Evolutionary conservation across 2,329 filamentous ascomycete genomes (phyloP).

Genomic region (Samsoniella hepiali): DNA sequence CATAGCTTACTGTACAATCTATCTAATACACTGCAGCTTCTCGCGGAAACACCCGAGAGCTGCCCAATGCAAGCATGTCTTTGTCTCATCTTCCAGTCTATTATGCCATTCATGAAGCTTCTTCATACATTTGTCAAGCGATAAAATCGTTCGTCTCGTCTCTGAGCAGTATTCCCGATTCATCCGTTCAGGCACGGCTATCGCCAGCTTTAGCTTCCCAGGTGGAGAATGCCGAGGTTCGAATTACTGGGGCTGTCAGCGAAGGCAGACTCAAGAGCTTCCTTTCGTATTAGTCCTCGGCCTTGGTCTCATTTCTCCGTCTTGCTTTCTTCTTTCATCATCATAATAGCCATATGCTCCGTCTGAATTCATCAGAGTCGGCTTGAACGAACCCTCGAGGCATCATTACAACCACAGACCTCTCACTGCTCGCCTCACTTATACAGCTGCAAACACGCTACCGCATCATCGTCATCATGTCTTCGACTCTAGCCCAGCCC

Average conservation of each 20-base stretch:
- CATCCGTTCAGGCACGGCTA: not conserved
- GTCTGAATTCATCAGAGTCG: too few relatives aligned
- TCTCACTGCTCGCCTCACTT: not conserved
- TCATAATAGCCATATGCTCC: too few relatives aligned
- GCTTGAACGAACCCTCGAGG: not conserved
- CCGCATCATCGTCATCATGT: not conserved
- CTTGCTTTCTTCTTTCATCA: too few relatives aligned
- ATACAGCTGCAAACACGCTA: not conserved
- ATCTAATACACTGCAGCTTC: slow-evolving; percentile 14
- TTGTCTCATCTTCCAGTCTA: not conserved
- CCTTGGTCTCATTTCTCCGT: not conserved
- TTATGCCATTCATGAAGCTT: too few relatives aligned
- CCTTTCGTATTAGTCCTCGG: not conserved
- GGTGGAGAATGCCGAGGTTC: not conserved
- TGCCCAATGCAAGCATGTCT: slow-evolving; percentile 6
- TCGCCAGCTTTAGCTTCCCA: not conserved
- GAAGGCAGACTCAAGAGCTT: not conserved
- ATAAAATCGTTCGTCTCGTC: not conserved
- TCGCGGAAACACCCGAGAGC: not conserved
- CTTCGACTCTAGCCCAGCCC: not conserved
- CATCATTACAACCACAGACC: not conserved
- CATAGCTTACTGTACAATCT: slow-evolving; percentile 12
- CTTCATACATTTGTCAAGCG: not conserved
- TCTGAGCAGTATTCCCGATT: not conserved
- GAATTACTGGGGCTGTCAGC: slow-evolving; percentile 2